These are phyloP conservation scores for Pichia nakasei DNA, from an alignment of 805 yeast genomes.

Conservation along the genomic window DNA sequence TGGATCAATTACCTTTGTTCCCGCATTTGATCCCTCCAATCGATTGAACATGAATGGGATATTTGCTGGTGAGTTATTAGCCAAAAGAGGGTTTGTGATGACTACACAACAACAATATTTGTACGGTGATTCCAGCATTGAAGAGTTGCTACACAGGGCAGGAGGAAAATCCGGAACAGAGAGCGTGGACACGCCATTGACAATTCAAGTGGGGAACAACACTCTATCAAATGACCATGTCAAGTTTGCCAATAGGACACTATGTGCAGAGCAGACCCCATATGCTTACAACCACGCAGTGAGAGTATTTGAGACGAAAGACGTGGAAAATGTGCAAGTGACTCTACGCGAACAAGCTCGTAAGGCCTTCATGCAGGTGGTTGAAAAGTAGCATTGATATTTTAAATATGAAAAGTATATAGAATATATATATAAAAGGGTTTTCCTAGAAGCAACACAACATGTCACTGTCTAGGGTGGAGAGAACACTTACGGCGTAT, in stretches of 20 bases:
- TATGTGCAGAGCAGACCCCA: neutral
- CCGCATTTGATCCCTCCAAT: slow-evolving; percentile 15
- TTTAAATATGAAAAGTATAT: too few relatives aligned
- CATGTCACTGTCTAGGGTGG: slow-evolving; percentile 22
- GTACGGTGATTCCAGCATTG: neutral
- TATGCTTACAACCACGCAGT: neutral
- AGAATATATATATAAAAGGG: neutral
- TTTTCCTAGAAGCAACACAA: neutral
- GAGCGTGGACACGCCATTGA: slow-evolving; percentile 7
- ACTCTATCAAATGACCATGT: slow-evolving; percentile 11
- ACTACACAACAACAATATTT: neutral
- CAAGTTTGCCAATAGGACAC: slow-evolving; percentile 12
- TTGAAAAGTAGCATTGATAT: too few relatives aligned
- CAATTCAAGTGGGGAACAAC: slow-evolving; percentile 21
- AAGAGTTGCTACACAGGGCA: too few relatives aligned
- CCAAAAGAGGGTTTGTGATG: neutral
- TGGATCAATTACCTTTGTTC: slow-evolving; percentile 23
- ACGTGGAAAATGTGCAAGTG: neutral
- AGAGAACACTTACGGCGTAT: slow-evolving; percentile 34
- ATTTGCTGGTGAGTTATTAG: neutral
- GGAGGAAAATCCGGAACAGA: too few relatives aligned
- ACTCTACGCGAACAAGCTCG: neutral
- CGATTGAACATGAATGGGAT: slow-evolving; percentile 12
- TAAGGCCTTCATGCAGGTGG: neutral
- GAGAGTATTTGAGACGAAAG: neutral